A percentile compares a stretch with the other conserved stretches of the same genome.
These are phyloP conservation scores for Botryotinia calthae DNA, from an alignment of 2,329 filamentous ascomycete species.

Conservation along the genomic window DNA sequence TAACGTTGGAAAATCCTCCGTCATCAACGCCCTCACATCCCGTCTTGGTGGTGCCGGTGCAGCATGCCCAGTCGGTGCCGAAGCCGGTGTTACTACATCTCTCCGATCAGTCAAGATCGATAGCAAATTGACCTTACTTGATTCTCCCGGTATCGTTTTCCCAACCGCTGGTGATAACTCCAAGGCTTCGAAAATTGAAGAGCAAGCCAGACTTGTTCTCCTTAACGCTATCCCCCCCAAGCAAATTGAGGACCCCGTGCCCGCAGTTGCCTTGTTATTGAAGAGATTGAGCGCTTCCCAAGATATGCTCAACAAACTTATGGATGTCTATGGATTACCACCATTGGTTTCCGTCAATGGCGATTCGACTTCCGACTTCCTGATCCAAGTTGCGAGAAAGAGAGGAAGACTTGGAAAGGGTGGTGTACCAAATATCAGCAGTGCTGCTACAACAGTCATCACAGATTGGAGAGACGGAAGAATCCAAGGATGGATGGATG, in stretches of 20 bases:
- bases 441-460: slow-evolving; percentile 88
- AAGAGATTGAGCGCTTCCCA: slow-evolving; percentile 72
- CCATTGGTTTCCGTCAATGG: slow-evolving; percentile 69
- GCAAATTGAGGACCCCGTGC: slow-evolving; percentile 89
- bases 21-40: slow-evolving; percentile 88
- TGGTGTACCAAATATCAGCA: slow-evolving; percentile 82
- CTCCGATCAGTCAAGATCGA: slow-evolving; percentile 91
- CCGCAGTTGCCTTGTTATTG: slow-evolving; percentile 81
- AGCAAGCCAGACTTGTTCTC: slow-evolving; percentile 80
- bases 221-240: slow-evolving; percentile 91
- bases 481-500: slow-evolving; percentile 87
- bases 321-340: slow-evolving; percentile 80
- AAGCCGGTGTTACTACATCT: slow-evolving; percentile 87
- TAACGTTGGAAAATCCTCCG: slow-evolving; percentile 93
- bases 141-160: slow-evolving; percentile 94
- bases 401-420: slow-evolving; percentile 84
- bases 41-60: slow-evolving; percentile 67
- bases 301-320: slow-evolving; percentile 73
- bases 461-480: slow-evolving; percentile 96
- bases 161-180: slow-evolving; percentile 61
- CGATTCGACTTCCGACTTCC: slow-evolving; percentile 83
- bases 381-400: slow-evolving; percentile 93
- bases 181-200: slow-evolving; percentile 60
- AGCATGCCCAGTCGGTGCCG: slow-evolving; percentile 83
- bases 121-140: slow-evolving; percentile 88